Base-by-base conservation (phyloP, 2,329 filamentous ascomycete genomes). In the Cladosporium sp. region DNA sequence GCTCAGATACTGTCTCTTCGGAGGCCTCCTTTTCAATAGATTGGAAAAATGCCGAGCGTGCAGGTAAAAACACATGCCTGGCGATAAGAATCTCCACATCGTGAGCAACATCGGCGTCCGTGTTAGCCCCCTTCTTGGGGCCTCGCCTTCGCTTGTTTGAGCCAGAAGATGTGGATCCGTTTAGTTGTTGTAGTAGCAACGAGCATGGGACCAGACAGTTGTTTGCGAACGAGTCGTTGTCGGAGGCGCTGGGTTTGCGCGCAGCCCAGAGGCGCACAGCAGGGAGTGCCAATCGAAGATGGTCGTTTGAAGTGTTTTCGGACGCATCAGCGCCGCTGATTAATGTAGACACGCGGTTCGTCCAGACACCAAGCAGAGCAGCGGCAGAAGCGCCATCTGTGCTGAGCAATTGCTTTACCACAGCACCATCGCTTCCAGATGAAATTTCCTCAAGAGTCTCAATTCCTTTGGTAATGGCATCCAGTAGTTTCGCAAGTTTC, bases 1-100 rank as follows among this genome's bases (percentile, higher is more conserved):
- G 32, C 30, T 48, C 57, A n/a, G 58, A 66, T 13, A 11, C 25
- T 30, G 64, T 58, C 3, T 28, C 56, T n/a, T 69, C 67, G 8
- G 56, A 64, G 23, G 65, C 51, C 48, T 11, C 23, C 14, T 43
- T 65, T 26, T 48, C 48, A 18, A 25, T 7, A 25, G 43, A 34
- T 28, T 65, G 68, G 62, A 78, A 76, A 70, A 80, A 81, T 5
- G 74, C 71, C 25, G 72, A 67, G 66, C 79, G 73, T 34, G 77
- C 74, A 16, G 79, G 79, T 6, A 77, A 58, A 51, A 83, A 76
- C 10, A 81, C 51, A 64, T 83, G 81, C 66, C 75, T 79, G 6
- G 77, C 78, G 28, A 83, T 57, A 5, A 80, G 67, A 62, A 70
- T 74, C 56, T 80, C 78, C 21, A 81, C 64, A 18, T 63, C 60